Evolutionary conservation across 2,329 filamentous ascomycete genomes (phyloP), one percentile per base, ranked within the genome.

Genomic region (Apiospora aurea): DNA sequence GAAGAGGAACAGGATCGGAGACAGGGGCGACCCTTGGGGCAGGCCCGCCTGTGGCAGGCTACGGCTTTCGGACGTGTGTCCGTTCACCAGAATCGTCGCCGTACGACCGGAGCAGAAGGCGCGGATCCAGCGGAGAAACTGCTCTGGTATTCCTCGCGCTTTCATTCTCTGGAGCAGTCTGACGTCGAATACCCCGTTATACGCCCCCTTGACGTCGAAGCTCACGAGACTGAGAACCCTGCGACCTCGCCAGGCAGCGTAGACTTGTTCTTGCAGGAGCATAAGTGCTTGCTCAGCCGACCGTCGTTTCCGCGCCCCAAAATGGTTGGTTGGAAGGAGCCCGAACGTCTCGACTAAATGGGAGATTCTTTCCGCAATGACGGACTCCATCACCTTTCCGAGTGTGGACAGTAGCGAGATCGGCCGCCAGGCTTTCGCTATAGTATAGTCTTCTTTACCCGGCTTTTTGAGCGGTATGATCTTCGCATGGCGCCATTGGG

Each of bases 161-260:
- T 46, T 69, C 44, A 77, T 69, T 64, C 74, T 73, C 57, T 75
- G 61, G 41, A 77, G 38, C 5, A 77, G 70, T 74, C 79, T 49
- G 70, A 81, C 78, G 71, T 81, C 82, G 41, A 74, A 81, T 18
- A 84, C 80, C n/a, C 82, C 76, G 68, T 84, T 84, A 71, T 82
- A 84, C 69, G 80, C 82, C 24, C 81, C 81, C 72, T 84, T 83
- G 2, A 84, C 75, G 74, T 84, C 79, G 69, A 84, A 84, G 71
- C 78, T 81, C 66, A 82, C 75, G 10, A 83, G 75, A 67, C 79
- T 81, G 8, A 82, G 72, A 10, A 80, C 77, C 72, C 79, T n/a
- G n/a, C n/a, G n/a, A n/a, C n/a, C n/a, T n/a, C n/a, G n/a, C n/a
- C n/a, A n/a, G n/a, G n/a, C n/a, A n/a, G n/a, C n/a, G n/a, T n/a